These are phyloP conservation scores for Plectranthus barbatus DNA, from an alignment of 257 asterid genomes.

Conservation along the genomic window DNA sequence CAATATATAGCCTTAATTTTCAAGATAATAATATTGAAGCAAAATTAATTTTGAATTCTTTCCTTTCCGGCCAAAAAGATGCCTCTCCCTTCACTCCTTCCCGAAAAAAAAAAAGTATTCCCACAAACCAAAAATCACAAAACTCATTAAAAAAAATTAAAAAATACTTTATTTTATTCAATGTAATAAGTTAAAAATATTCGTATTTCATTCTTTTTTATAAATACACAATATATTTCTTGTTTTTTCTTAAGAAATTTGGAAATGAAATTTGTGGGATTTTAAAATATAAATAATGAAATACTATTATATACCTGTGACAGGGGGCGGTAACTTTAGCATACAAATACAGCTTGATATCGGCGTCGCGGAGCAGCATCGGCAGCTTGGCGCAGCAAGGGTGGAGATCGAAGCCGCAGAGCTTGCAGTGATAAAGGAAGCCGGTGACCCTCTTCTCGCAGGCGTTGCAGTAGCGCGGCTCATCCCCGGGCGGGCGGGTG, in stretches of 20 bases:
- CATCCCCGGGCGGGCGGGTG: constrained; percentile 59
- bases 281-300: too few relatives aligned
- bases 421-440: constrained; percentile 69
- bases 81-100: too few relatives aligned
- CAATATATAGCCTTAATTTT: too few relatives aligned
- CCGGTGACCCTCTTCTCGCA: constrained; percentile 75
- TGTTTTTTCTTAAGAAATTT: too few relatives aligned
- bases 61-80: too few relatives aligned
- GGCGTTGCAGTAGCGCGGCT: constrained; percentile 86
- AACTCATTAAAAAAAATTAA: too few relatives aligned
- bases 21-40: neutral
- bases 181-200: too few relatives aligned
- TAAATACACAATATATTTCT: too few relatives aligned
- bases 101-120: neutral
- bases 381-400: constrained; percentile 98
- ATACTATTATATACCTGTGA: constrained; percentile 30
- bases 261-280: neutral
- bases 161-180: too few relatives aligned
- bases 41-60: neutral
- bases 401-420: constrained; percentile 85
- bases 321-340: constrained; percentile 57
- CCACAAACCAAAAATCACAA: neutral
- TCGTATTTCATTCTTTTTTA: too few relatives aligned
- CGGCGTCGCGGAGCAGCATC: constrained; percentile 69
- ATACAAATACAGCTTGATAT: constrained; percentile 45